Base-by-base conservation (phyloP, 257 asterid genomes). In the Solanum chmielewskii region DNA sequence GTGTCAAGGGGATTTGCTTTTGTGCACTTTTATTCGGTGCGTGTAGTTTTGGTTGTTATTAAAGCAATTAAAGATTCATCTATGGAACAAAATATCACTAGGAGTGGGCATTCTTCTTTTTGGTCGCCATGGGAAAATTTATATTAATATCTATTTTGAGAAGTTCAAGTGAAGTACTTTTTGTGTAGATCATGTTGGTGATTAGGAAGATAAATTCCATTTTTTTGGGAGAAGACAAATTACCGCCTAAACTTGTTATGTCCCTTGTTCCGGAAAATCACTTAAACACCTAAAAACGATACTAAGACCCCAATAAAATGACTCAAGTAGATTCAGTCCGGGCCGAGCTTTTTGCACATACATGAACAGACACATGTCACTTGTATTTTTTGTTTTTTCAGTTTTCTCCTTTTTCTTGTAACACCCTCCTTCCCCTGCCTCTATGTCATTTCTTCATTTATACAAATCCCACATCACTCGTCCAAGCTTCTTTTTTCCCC, bases 1-100 rank as follows among this genome's bases (percentile, higher is more conserved):
- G 99, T 97, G 86, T 97, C 99, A 11, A 93, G 99, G 92, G 99
- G 99, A 83, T 97, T 97, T 92, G 99, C 99, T 76, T 97, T 97
- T 88, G 92, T 96, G 86, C 99, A 97, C 91, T 96, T 94, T 91
- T 82, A 95, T 91, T 92, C 99, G 23, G 99, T 97, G 93, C 88
- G 95, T 89, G 78, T 87, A 88, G 37, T 69, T 27, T 62, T 69
- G 39, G 25, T 18, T 68, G 33, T 69, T 71, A 71, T 18, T 52
- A 25, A 84, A 15, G 13, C 52, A 20, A 80, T 82, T 84, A n/a
- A 21, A 60, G 68, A 52, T 6, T 33, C n/a, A 39, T 27, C n/a
- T 80, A 49, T 12, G 85, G 42, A 11, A 31, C 11, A 23, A 10
- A 29, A 62, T 41, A 80, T 29, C 29, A 80, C 66, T 47, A 16